Percentiles rank a stretch among this genome's conserved stretches.
Evolutionary conservation across 2,329 filamentous ascomycete genomes (phyloP).

Genomic region (Ophiostoma sp.): DNA sequence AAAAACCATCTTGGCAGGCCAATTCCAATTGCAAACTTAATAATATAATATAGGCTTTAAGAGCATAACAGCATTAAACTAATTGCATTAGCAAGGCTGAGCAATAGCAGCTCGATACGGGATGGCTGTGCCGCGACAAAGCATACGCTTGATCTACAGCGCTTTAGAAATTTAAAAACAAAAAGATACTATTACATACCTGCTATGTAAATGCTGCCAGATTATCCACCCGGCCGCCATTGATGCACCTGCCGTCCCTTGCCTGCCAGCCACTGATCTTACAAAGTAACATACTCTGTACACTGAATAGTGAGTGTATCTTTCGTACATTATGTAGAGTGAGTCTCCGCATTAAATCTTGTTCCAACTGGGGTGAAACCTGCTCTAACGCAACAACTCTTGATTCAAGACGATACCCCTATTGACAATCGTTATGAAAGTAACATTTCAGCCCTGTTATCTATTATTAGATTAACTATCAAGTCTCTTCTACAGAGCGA

Average conservation of each 20-base stretch:
- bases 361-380: constrained; percentile 1
- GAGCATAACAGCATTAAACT: not conserved
- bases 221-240: no score
- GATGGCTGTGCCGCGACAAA: not conserved
- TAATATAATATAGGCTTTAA: not conserved
- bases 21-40: not conserved
- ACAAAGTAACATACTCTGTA: no score
- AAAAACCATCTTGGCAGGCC: not conserved
- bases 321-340: not conserved
- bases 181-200: no score
- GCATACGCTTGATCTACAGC: not conserved
- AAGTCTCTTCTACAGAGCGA: no score
- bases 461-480: no score
- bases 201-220: no score
- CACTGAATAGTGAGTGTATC: not conserved
- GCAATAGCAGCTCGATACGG: not conserved
- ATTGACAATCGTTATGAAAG: not conserved
- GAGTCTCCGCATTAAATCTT: constrained; percentile 4
- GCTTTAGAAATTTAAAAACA: no score
- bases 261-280: no score
- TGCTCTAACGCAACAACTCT: not conserved
- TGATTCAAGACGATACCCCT: not conserved
- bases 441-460: not conserved
- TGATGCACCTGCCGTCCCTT: no score
- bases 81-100: not conserved